Base-by-base conservation (phyloP, 345 rosid genomes). In the Gossypium stocksii region DNA sequence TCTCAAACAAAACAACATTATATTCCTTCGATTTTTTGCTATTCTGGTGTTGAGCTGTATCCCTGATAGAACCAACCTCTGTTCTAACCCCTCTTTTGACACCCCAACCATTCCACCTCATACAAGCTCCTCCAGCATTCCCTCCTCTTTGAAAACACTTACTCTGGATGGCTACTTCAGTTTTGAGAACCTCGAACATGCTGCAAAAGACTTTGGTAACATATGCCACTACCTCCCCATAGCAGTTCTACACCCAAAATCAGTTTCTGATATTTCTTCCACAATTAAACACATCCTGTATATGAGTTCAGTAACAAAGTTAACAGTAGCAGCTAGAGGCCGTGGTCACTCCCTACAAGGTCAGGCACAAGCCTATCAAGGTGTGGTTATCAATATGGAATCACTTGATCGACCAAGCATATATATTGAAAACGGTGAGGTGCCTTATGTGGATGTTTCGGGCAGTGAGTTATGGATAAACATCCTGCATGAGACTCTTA, bases 291-390 rank as follows among this genome's bases (percentile, higher is more conserved):
- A 84, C 81, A 74, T 90, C 44, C 80, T 83, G 58, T 63, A 87
- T 62, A 77, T 86, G 80, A 93, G 97, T n/a, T 77, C 90, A n/a
- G 25, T 82, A 38, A 85, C 98, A 17, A 78, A 74, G 75, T 82
- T 96, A 11, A 91, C 94, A 15, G 89, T 96, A 56, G 97, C 99
- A 22, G 99, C 97, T 3, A 84, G 92, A 86, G 99, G 99, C 70
- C 91, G 85, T 75, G 97, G 97, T 13, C 99, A 93, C 87, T 96
- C 99, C 34, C 89, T 96, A 34, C 87, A 96, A 76, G 98, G 99
- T 59, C 99, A 96, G 80, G 82, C 99, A 65, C 93, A 88, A 74
- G 90, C 99, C 44, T 86, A 83, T 63, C 87, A 80, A 75, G 99
- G 99, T 16, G 73, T 96, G 9, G 97, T 96, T 51, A 86, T 96